Evolutionary conservation across 768 basidiomycete genomes (phyloP), one percentile per base, ranked within the genome.

Genomic region (Leccinum olivaceopallidum): DNA sequence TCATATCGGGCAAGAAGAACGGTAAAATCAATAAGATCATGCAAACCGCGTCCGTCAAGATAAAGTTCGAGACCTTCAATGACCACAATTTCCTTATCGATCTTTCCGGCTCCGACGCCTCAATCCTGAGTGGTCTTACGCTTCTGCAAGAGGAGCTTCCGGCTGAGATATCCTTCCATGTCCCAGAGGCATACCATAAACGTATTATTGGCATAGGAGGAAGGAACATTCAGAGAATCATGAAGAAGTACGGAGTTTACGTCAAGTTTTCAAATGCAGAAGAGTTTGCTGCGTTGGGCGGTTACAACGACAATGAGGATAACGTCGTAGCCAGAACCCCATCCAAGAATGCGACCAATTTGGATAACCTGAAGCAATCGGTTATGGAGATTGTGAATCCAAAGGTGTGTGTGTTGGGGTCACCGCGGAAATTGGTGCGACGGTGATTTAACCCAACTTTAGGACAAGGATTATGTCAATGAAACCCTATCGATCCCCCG

Each of bases 21-120:
- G 96, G 96, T 60, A 99, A 99, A 78, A 94, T 98, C 75, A 98
- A 98, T 81, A 98, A 98, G 80, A 97, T 98, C 73, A 98, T 98
- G 94, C 95, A 98, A 75, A 89, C 88, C 13, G 91, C 95, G 32
- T 92, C 91, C 67, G 95, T 95, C 72, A 96, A 97, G 79, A 97
- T 99, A 81, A 97, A 97, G 77, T 98, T 98, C 63, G 96, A 98
- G 80, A 96, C 95, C 6, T 92, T 96, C 79, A 97, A 95, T 72
- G 94, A 96, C 71, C 87, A 94, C 74, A 94, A 95, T 74, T 95
- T 95, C 78, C 83, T 95, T 68, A 94, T 96, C 69, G 94, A 96
- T 75, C 86, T 96, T 65, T 85, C 92, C 42, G 92, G 94, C 28
- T 86, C 86, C 64, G 92, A 95, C 71, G 81, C 76, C n/a, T 89